A percentile compares a stretch with the other conserved stretches of the same genome.
Conservation (phyloP, 2,329 filamentous ascomycete genomes). For the Fusarium sororula region DNA sequence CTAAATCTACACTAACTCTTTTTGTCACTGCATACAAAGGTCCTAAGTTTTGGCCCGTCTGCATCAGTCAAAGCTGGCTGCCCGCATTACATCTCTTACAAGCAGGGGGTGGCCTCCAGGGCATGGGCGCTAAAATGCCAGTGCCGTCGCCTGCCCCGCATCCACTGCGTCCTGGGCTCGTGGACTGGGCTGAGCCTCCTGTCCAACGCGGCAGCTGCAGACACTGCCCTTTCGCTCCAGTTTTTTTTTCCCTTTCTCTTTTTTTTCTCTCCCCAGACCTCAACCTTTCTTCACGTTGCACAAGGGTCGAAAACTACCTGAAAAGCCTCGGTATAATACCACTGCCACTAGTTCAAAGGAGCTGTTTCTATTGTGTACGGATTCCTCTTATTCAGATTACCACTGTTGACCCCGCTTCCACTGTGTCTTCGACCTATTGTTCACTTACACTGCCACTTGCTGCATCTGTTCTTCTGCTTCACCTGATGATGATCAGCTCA, state of each 20-base stretch:
- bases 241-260: constrained; percentile 24
- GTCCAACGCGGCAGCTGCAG: constrained; percentile 7
- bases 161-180: not conserved
- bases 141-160: constrained; percentile 22
- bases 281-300: constrained; percentile 7
- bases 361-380: constrained; percentile 12
- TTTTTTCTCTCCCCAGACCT: constrained; percentile 1
- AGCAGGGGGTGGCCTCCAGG: constrained; percentile 16
- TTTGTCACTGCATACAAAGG: not conserved
- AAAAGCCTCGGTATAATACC: constrained; percentile 2
- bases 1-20: not conserved
- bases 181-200: constrained; percentile 25
- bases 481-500: too few species aligned
- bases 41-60: not conserved
- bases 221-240: constrained; percentile 31
- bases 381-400: constrained; percentile 1
- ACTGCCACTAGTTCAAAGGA: not conserved
- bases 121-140: constrained; percentile 19
- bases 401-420: constrained; percentile 1
- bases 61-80: not conserved
- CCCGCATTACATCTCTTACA: not conserved
- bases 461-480: not conserved
- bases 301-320: not conserved
- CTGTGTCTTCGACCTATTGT: not conserved
- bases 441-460: constrained; percentile 28